Conservation (phyloP, 805 yeast genomes). For the Blastobotrys chiropterorum region DNA sequence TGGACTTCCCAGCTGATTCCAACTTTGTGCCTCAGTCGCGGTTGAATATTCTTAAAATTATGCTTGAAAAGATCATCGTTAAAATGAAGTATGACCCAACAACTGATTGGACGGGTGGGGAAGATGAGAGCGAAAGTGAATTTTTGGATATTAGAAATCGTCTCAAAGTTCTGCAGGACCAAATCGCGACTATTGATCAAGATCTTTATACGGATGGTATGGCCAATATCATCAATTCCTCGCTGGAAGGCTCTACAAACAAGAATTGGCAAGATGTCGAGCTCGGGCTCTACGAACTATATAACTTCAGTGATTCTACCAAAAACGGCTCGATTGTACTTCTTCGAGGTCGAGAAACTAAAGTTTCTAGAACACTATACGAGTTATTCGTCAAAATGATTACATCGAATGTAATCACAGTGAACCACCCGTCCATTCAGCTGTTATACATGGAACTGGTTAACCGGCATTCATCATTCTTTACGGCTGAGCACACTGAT, state of each 20-base stretch:
- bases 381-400: constrained; percentile 51
- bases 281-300: constrained; percentile 77
- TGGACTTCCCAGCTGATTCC: constrained; percentile 25
- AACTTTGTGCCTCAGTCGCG: constrained; percentile 33
- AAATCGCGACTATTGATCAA: constrained; percentile 57
- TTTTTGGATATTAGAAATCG: constrained; percentile 73
- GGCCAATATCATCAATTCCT: constrained; percentile 52
- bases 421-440: constrained; percentile 79
- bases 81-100: constrained; percentile 79
- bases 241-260: constrained; percentile 31
- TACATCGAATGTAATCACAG: constrained; percentile 38
- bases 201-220: constrained; percentile 55
- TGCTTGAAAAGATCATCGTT: constrained; percentile 62
- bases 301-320: constrained; percentile 70
- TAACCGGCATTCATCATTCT: constrained; percentile 67
- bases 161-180: constrained; percentile 77
- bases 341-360: constrained; percentile 54
- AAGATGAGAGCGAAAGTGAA: constrained; percentile 68
- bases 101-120: constrained; percentile 53
- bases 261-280: constrained; percentile 75
- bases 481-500: constrained; percentile 36
- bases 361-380: constrained; percentile 56
- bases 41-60: constrained; percentile 50
- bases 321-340: constrained; percentile 70
- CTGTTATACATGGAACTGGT: constrained; percentile 77